phyloP scores from a whole-genome alignment of 1,139 yeast species.

The Candida pseudocylindracea region DNA sequence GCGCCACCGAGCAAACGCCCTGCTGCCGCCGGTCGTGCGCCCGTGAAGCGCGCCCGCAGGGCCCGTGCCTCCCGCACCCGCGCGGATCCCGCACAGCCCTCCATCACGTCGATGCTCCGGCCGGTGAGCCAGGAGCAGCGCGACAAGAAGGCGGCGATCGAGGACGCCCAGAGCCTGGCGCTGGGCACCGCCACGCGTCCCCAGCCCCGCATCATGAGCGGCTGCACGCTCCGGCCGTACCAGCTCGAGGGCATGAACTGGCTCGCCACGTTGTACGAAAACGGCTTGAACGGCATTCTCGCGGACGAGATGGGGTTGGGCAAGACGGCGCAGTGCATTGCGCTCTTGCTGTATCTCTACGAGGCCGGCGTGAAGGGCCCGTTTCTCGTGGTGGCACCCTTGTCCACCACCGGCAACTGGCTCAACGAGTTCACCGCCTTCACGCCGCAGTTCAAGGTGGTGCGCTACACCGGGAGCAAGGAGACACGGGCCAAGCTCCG shows the following conservation, averaged over 20 bases:
- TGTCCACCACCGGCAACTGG: constrained; percentile 82
- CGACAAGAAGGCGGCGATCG: constrained; percentile 6
- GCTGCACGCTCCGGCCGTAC: constrained; percentile 55
- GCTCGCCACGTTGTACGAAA: constrained; percentile 72
- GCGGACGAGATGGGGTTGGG: constrained; percentile 98
- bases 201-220: constrained; percentile 49
- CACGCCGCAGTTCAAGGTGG: constrained; percentile 46
- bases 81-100: background rate
- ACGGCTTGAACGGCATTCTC: constrained; percentile 82
- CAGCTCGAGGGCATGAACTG: constrained; percentile 85
- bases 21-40: no score
- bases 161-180: constrained; percentile 6
- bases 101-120: background rate
- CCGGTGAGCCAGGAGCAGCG: background rate
- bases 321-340: constrained; percentile 72
- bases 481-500: constrained; percentile 20
- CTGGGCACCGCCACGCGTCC: constrained; percentile 6
- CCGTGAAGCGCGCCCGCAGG: no score
- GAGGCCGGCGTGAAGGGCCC: constrained; percentile 75
- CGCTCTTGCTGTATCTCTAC: constrained; percentile 51
- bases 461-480: constrained; percentile 48
- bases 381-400: constrained; percentile 67
- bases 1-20: no score
- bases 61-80: background rate
- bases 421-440: constrained; percentile 41